These are phyloP conservation scores for Ascoidea asiatica DNA, from an alignment of 805 yeast species.

Conservation along the genomic window DNA sequence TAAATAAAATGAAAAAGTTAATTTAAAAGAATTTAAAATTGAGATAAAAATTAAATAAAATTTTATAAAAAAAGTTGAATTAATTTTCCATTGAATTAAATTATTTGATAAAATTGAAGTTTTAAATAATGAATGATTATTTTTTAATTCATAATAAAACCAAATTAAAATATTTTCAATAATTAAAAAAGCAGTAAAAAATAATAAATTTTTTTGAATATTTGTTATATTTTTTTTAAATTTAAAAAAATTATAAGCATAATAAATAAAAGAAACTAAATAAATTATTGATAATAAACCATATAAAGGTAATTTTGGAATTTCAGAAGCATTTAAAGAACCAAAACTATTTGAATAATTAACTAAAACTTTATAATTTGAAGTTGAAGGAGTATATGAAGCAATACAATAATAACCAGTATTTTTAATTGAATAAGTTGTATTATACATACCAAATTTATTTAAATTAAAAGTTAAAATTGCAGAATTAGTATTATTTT, in stretches of 20 bases:
- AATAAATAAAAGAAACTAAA: constrained; percentile 68
- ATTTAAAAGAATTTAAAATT: constrained; percentile 63
- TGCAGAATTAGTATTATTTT: constrained; percentile 31
- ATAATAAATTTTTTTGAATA: constrained; percentile 81
- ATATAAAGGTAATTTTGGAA: constrained; percentile 81
- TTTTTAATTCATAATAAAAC: constrained; percentile 81
- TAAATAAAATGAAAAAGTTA: constrained; percentile 80
- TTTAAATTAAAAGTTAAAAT: constrained; percentile 44
- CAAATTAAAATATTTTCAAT: constrained; percentile 78
- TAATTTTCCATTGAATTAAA: constrained; percentile 25
- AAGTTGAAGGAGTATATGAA: constrained; percentile 34
- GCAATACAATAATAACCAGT: constrained; percentile 93
- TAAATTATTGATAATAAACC: constrained; percentile 78
- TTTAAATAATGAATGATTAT: constrained; percentile 24
- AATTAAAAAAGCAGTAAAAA: constrained; percentile 70
- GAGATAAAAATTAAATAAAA: constrained; percentile 70
- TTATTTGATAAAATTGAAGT: constrained; percentile 14
- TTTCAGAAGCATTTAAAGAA: constrained; percentile 74
- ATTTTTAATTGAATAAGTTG: constrained; percentile 48
- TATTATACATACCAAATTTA: constrained; percentile 43
- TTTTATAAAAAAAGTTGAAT: constrained; percentile 38
- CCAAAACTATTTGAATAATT: constrained; percentile 91
- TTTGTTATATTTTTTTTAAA: constrained; percentile 82
- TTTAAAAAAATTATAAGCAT: constrained; percentile 73
- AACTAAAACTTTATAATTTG: constrained; percentile 47